These are phyloP conservation scores for Arabidopsis arenosa DNA, from an alignment of 345 rosid genomes.

Conservation along the genomic window DNA sequence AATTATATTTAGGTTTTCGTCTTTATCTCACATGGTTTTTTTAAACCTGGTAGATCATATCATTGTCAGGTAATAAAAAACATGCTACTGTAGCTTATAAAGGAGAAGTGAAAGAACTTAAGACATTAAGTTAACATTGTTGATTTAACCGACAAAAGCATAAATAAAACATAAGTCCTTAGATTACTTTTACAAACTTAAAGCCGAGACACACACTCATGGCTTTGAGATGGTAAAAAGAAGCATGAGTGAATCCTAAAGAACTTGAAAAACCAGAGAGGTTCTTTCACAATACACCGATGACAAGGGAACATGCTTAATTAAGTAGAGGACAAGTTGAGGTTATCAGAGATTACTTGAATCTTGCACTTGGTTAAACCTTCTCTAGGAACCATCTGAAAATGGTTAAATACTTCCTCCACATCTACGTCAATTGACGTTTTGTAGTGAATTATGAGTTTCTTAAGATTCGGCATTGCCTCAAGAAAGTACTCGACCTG, in stretches of 20 bases:
- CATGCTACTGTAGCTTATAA: too few species aligned
- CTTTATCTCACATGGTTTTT: background rate
- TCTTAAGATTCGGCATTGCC: slow-evolving; percentile 20
- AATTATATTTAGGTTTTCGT: background rate
- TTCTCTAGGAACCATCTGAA: background rate
- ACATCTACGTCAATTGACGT: slow-evolving; percentile 8
- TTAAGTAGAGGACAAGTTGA: slow-evolving; percentile 9
- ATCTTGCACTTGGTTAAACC: slow-evolving; percentile 31
- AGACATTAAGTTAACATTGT: too few species aligned
- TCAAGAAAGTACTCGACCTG: slow-evolving; percentile 26
- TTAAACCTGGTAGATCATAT: background rate
- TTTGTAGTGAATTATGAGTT: background rate
- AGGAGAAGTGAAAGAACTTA: too few species aligned
- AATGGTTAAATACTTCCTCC: background rate
- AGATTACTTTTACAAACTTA: background rate
- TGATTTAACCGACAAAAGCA: too few species aligned
- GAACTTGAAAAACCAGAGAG: slow-evolving; percentile 6
- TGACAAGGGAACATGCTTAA: background rate
- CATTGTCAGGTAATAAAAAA: background rate
- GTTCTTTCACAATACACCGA: background rate
- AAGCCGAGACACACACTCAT: slow-evolving; percentile 33
- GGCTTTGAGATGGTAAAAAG: slow-evolving; percentile 17
- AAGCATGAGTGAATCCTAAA: slow-evolving; percentile 11
- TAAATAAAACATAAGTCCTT: background rate
- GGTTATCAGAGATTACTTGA: slow-evolving; percentile 13